A percentile compares a stretch with the other conserved stretches of the same genome.
phyloP scores from a whole-genome alignment of 768 basidiomycete species.

The Lactifluus subvellereus region DNA sequence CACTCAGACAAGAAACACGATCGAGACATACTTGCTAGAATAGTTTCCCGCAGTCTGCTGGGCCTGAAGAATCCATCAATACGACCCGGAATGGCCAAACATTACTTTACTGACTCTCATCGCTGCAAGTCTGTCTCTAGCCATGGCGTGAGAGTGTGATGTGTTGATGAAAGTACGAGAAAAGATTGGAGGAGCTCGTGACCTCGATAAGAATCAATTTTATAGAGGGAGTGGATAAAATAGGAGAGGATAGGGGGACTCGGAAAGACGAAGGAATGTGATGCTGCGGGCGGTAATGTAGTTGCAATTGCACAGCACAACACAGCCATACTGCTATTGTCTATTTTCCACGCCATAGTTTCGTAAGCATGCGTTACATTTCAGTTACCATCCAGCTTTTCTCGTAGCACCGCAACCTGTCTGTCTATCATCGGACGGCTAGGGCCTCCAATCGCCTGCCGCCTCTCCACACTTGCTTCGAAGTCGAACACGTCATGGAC shows the following conservation, averaged over 20 bases:
- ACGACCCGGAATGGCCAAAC: conserved; percentile 9
- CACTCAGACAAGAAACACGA: conserved; percentile 2
- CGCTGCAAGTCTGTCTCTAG: conserved; percentile 87
- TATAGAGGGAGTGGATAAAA: conserved; percentile 13
- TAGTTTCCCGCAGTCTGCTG: conserved; percentile 54
- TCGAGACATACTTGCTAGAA: conserved; percentile 41
- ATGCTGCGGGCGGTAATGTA: not conserved
- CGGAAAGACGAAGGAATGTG: not conserved
- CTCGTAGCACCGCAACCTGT: conserved; percentile 75
- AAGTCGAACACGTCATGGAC: conserved; percentile 87
- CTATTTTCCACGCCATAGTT: not conserved
- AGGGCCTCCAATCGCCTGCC: conserved; percentile 89
- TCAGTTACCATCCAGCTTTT: conserved; percentile 38
- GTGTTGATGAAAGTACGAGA: conserved; percentile 19
- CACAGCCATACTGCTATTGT: not conserved
- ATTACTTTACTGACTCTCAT: conserved; percentile 56
- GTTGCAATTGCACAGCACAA: conserved; percentile 1
- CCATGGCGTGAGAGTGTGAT: conserved; percentile 43
- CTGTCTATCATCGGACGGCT: conserved; percentile 77
- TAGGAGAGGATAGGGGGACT: not conserved
- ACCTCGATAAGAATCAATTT: conserved; percentile 26
- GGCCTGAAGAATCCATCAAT: conserved; percentile 40
- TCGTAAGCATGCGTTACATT: not conserved
- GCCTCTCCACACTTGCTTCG: conserved; percentile 89
- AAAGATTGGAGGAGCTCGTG: not conserved